phyloP scores from a whole-genome alignment of 2,329 filamentous ascomycete genomes.

The Aspergillus hiratsukae region DNA sequence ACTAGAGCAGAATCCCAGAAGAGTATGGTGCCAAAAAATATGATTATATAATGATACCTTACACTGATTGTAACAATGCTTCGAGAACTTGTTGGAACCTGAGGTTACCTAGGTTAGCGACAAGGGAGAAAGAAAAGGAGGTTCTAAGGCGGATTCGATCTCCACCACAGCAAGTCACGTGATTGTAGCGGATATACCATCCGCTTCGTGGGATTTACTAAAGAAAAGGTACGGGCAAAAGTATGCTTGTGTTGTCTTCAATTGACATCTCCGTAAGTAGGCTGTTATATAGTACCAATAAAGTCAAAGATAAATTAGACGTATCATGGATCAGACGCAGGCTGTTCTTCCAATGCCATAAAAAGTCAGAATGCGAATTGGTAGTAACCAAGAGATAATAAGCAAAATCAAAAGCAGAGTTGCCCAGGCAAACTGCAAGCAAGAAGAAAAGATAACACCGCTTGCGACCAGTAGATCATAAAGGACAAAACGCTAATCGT shows the following conservation, averaged over 20 bases:
- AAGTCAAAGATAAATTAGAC: background rate
- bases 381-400: background rate
- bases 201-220: background rate
- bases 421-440: slow-evolving; percentile 11
- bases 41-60: slow-evolving; percentile 9
- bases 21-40: slow-evolving; percentile 5
- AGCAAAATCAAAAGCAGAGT: slow-evolving; percentile 10
- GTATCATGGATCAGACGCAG: background rate
- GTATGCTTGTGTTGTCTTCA: background rate
- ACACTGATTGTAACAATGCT: background rate
- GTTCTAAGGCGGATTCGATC: background rate
- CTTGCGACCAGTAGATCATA: background rate
- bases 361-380: background rate
- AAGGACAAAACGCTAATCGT: slow-evolving; percentile 11
- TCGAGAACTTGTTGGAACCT: background rate
- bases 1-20: slow-evolving; percentile 3
- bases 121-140: background rate
- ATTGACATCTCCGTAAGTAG: background rate
- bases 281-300: background rate
- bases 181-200: background rate
- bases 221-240: background rate
- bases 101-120: too few relatives aligned
- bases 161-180: background rate
- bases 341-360: background rate
- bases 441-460: slow-evolving; percentile 3